These are phyloP conservation scores for Trichoderma endophyticum DNA, from an alignment of 2,329 filamentous ascomycete genomes.

Conservation along the genomic window DNA sequence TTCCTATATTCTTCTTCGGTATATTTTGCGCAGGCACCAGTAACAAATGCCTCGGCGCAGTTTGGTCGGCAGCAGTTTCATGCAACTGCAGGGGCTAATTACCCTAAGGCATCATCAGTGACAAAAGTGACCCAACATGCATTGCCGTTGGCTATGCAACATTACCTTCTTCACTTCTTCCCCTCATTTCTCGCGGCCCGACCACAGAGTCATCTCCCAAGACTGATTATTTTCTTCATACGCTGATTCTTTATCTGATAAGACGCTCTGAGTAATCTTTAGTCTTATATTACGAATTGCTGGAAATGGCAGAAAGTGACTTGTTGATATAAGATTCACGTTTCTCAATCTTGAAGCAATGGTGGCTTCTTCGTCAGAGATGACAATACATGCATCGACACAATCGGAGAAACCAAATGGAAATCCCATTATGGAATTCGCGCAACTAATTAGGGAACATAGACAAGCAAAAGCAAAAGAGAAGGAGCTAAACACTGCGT, in stretches of 20 bases:
- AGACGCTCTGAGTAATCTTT: fast-evolving
- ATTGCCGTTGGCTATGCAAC: background rate
- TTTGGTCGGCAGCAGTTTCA: background rate
- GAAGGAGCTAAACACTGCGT: background rate
- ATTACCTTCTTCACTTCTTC: background rate
- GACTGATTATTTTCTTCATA: background rate
- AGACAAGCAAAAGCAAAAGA: background rate
- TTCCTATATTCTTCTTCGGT: no score
- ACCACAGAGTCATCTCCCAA: background rate
- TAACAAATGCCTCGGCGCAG: no score
- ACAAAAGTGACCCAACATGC: background rate
- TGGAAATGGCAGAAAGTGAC: no score
- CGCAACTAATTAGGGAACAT: background rate
- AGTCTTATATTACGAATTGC: no score
- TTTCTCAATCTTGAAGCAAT: background rate
- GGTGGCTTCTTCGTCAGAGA: background rate
- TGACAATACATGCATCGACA: background rate
- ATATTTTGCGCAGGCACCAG: background rate
- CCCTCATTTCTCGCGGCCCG: no score
- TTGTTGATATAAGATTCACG: no score
- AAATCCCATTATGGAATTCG: background rate
- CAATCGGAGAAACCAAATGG: fast-evolving
- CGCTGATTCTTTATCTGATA: no score
- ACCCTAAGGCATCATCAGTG: background rate
- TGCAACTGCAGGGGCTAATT: background rate